Evolutionary conservation across 176 grass and related monocot genomes (phyloP).

Genomic region (Aegilops bicornis): DNA sequence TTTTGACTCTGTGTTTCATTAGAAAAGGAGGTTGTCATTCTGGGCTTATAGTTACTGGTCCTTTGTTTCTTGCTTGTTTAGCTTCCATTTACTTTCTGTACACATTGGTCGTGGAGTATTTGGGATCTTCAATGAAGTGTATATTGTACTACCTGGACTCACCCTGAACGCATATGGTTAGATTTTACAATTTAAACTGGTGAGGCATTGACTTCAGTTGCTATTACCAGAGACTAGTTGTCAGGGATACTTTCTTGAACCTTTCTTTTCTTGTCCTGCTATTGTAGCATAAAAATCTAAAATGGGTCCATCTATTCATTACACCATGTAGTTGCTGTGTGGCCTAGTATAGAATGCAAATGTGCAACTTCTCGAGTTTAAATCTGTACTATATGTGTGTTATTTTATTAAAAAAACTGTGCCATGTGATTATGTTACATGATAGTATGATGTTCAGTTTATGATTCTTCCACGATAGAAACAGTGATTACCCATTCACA

Average conservation of each 20-base stretch:
- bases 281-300: constrained; percentile 19
- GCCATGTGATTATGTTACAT: not conserved
- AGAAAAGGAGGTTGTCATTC: not conserved
- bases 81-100: constrained; percentile 1
- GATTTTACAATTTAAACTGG: not conserved
- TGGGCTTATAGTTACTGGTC: not conserved
- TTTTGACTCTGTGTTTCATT: not conserved
- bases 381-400: not conserved
- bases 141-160: not conserved
- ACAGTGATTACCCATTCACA: not conserved
- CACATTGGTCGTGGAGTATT: not conserved
- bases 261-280: not conserved
- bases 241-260: not conserved
- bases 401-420: not conserved
- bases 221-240: not conserved
- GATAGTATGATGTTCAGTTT: constrained; percentile 4
- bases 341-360: constrained; percentile 14
- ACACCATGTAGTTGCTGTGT: not conserved
- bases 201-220: not conserved
- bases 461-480: not conserved
- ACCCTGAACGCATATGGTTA: not conserved
- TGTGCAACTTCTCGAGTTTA: not conserved
- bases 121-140: not conserved
- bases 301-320: constrained; percentile 1
- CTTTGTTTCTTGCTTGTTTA: not conserved